phyloP scores from a whole-genome alignment of 352 stramenopile species.

The Phytophthora agathidicida region DNA sequence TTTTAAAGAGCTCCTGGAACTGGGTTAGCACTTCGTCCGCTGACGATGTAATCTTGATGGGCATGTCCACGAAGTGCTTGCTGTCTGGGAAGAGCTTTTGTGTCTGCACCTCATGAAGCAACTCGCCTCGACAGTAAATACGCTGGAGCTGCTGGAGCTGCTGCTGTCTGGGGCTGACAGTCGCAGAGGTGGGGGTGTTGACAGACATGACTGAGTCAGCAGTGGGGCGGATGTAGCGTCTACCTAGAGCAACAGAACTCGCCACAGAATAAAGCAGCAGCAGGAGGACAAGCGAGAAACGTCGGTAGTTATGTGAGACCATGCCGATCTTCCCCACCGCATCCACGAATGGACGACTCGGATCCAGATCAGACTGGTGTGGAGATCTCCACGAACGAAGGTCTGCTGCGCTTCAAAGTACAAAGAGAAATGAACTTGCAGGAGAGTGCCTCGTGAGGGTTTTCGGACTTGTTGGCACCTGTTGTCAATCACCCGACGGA shows the following conservation, averaged over 20 bases:
- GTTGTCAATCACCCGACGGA: slow-evolving; percentile 1
- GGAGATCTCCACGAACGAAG: too few species aligned
- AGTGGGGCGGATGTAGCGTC: slow-evolving; percentile 18
- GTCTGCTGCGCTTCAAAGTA: not conserved
- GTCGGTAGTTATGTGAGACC: slow-evolving; percentile 1
- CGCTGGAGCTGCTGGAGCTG: slow-evolving; percentile 37
- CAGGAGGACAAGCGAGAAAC: slow-evolving; percentile 3
- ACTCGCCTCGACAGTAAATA: slow-evolving; percentile 56
- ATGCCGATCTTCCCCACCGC: slow-evolving; percentile 8
- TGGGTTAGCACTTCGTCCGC: slow-evolving; percentile 45
- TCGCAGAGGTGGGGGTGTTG: slow-evolving; percentile 4
- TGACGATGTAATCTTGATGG: slow-evolving; percentile 53
- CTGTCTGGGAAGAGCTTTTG: slow-evolving; percentile 76
- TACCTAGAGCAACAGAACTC: slow-evolving; percentile 13
- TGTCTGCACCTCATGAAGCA: slow-evolving; percentile 72
- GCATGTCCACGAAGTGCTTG: slow-evolving; percentile 93
- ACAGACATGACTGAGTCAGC: slow-evolving; percentile 8
- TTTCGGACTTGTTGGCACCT: too few species aligned
- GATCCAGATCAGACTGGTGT: not conserved
- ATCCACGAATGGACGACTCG: slow-evolving; percentile 21
- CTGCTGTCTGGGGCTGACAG: slow-evolving; percentile 8
- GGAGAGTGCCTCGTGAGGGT: too few species aligned
- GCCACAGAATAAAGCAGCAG: slow-evolving; percentile 14
- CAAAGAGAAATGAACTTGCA: slow-evolving; percentile 1
- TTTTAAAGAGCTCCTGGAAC: slow-evolving; percentile 21